Evolutionary conservation across 2,329 filamentous ascomycete genomes (phyloP), one percentile per base, ranked within the genome.

Genomic region (Ampelomyces quisqualis): DNA sequence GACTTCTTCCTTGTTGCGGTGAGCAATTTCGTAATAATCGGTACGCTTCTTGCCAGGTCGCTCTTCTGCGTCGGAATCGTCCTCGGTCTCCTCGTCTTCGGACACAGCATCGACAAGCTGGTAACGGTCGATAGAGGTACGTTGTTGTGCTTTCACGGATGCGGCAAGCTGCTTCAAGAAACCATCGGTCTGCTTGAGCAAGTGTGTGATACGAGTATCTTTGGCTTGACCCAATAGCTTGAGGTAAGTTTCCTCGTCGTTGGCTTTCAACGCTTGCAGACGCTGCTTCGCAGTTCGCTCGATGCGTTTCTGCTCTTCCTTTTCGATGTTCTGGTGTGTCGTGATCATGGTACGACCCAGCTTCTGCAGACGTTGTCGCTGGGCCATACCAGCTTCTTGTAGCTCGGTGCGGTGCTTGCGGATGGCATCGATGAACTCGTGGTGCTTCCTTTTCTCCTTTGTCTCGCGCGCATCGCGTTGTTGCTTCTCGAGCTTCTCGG

Each of bases 211-310:
- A 84, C 93, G 91, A 26, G 91, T 97, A 75, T 98, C 93, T 77
- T 98, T 98, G 62, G 93, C 93, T 71, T 98, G 91, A 64, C 95
- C 93, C 60, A 98, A 85, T 64, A 98, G 79, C 72, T 96, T 96
- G 72, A 98, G 81, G 68, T 98, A 98, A 1, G 93, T 95, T 73
- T 97, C 93, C 74, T 98, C 93, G 69, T 98, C 93, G 82, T 98
- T 95, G 60, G 93, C 91, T 74, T 96, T 97, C 68, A 98, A 79
- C 47, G 93, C 93, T 71, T 97, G 91, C 53, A 98, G 84, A 96
- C 93, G 93, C 71, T 98, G 93, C 77, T 98, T 98, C 51, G 93
- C 93, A 7, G 91, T 98, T 51, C 93, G 82, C 74, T 98, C 93
- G 54, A 98, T 87, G 49, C 93, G 88, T 76, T 95, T 97, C 78